phyloP scores from a whole-genome alignment of 106 monocot genomes.

The Allium cepa region DNA sequence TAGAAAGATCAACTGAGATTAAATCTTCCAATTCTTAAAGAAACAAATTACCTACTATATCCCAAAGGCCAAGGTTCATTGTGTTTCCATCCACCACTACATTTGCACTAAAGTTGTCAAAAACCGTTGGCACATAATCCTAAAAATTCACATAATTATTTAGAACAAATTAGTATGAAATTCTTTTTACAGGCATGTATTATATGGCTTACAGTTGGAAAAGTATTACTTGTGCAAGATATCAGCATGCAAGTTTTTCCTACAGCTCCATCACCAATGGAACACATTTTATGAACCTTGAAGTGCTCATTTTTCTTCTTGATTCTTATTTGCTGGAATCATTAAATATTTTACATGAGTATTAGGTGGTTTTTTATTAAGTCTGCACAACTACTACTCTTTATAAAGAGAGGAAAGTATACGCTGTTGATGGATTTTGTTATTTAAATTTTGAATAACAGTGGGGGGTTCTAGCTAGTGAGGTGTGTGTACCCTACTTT shows the following conservation, averaged over 20 bases:
- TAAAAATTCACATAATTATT: neutral
- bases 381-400: constrained; percentile 4
- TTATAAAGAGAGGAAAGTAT: neutral
- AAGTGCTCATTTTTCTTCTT: constrained; percentile 47
- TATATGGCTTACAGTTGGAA: constrained; percentile 45
- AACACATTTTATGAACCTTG: constrained; percentile 88
- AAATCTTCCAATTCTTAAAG: too few species aligned
- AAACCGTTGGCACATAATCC: constrained; percentile 88
- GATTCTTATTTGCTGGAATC: neutral
- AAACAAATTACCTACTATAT: constrained; percentile 49
- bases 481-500: neutral
- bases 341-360: neutral
- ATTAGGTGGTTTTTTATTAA: neutral
- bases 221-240: constrained; percentile 87
- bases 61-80: constrained; percentile 82
- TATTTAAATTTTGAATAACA: constrained; percentile 14
- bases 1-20: too few species aligned
- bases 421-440: neutral
- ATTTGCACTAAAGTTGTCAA: constrained; percentile 86
- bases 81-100: constrained; percentile 78
- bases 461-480: neutral
- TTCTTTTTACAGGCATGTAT: neutral
- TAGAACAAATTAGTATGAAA: too few species aligned
- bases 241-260: constrained; percentile 96
- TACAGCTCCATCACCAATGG: constrained; percentile 80